Evolutionary conservation across 225 moss, liverwort and hornwort species (phyloP).

Genomic region (Pseudisothecium myosuroides): DNA sequence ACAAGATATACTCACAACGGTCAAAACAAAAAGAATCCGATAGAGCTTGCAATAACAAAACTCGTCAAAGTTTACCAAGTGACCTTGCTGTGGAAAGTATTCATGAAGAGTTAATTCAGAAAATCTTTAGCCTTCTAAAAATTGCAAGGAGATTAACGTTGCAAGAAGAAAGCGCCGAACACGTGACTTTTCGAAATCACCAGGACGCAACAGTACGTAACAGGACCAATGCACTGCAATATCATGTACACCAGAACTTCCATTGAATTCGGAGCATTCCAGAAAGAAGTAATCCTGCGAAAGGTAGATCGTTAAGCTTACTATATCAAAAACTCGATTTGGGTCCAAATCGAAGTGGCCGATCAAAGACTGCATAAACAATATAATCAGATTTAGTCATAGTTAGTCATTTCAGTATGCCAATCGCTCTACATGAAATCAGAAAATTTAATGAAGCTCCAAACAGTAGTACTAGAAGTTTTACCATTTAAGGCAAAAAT

Average conservation of each 20-base stretch:
- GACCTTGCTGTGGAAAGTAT: background rate
- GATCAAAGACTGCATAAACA: constrained; percentile 79
- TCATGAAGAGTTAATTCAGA: background rate
- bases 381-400: background rate
- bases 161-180: background rate
- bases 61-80: background rate
- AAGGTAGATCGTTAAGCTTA: constrained; percentile 30
- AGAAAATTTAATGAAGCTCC: background rate
- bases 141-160: background rate
- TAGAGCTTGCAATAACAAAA: background rate
- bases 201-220: background rate
- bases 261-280: background rate
- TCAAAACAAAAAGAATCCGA: background rate
- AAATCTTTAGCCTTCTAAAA: background rate
- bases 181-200: background rate
- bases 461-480: background rate
- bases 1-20: background rate
- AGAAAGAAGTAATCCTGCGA: background rate
- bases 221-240: background rate
- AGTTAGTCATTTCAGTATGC: background rate
- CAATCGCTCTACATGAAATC: background rate
- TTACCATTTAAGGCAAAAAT: background rate
- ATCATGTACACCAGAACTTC: background rate
- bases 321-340: constrained; percentile 98
- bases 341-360: constrained; percentile 98